Percentiles rank a stretch among this genome's conserved stretches.
Evolutionary conservation across 345 rosid species (phyloP).

Genomic region (Gossypium herbaceum): DNA sequence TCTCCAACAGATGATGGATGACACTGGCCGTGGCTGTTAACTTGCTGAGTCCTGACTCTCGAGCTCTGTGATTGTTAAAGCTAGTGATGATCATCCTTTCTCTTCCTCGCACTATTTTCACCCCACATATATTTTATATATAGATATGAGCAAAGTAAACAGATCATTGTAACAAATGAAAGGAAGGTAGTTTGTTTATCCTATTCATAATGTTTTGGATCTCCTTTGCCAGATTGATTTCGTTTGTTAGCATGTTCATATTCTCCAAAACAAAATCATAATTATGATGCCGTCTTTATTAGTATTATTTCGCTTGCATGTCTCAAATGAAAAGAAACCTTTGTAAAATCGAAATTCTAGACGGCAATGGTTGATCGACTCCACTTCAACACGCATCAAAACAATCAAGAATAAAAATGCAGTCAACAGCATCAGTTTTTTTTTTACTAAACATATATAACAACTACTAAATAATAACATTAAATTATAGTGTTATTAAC

Average conservation of each 20-base stretch:
- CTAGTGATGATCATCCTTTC: constrained; percentile 22
- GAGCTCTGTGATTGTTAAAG: constrained; percentile 17
- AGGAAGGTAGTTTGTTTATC: constrained; percentile 27
- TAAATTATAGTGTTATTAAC: too few species aligned
- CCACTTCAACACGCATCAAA: too few species aligned
- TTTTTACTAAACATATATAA: too few species aligned
- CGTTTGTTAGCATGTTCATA: constrained; percentile 10
- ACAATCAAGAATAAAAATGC: too few species aligned
- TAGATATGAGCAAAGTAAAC: constrained; percentile 19
- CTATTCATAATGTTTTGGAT: constrained; percentile 18
- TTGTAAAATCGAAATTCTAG: not conserved
- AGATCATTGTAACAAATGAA: constrained; percentile 29
- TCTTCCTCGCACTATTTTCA: not conserved
- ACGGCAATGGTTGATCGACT: not conserved
- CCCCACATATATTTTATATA: constrained; percentile 14
- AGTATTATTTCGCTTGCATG: not conserved
- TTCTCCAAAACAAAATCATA: constrained; percentile 1
- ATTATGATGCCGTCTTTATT: not conserved
- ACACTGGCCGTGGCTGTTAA: constrained; percentile 12
- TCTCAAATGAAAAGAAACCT: not conserved
- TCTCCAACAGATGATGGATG: constrained; percentile 15
- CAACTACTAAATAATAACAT: too few species aligned
- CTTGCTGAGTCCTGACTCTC: constrained; percentile 16
- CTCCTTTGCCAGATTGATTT: constrained; percentile 9
- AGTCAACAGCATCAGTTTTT: too few species aligned